These are phyloP conservation scores for Pseudotsuga menziesii DNA, from an alignment of 75 land plant species.

Conservation along the genomic window DNA sequence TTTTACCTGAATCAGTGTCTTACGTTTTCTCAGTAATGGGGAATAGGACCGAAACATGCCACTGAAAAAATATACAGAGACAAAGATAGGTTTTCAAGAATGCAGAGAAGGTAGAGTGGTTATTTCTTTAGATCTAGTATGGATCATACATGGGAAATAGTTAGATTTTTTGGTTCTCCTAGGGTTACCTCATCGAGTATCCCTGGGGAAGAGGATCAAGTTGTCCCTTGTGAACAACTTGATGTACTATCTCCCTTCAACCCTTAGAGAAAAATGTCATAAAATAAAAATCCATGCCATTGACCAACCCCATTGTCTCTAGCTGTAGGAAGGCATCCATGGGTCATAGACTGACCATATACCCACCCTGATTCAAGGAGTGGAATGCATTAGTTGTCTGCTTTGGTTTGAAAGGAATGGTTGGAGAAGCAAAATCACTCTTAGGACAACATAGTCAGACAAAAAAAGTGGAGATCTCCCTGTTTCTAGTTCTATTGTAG, in stretches of 20 bases:
- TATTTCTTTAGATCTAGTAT: slow-evolving; percentile 16
- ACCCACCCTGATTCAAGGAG: not conserved
- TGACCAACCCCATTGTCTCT: not conserved
- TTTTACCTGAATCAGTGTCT: not conserved
- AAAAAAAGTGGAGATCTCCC: too few relatives aligned
- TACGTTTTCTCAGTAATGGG: too few relatives aligned
- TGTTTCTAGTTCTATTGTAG: too few relatives aligned
- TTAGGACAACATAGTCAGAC: too few relatives aligned
- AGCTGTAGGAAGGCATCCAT: not conserved
- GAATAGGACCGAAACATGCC: too few relatives aligned
- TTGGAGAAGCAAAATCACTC: too few relatives aligned
- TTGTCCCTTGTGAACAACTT: slow-evolving; percentile 20
- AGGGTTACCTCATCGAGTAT: slow-evolving; percentile 18
- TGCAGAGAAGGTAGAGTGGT: slow-evolving; percentile 12
- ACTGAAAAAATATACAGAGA: too few relatives aligned
- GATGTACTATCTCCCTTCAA: slow-evolving; percentile 19
- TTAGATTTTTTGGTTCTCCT: slow-evolving; percentile 16
- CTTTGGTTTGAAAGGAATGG: too few relatives aligned
- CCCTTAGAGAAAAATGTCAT: not conserved
- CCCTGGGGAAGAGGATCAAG: slow-evolving; percentile 21
- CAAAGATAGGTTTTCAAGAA: not conserved
- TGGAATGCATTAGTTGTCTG: not conserved
- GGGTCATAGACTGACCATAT: slow-evolving; percentile 4
- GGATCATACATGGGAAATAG: slow-evolving; percentile 30
- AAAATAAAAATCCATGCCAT: slow-evolving; percentile 3